Evolutionary conservation across 306 rosid species (phyloP), one percentile per base, ranked within the genome.

Genomic region (Prunus padus): DNA sequence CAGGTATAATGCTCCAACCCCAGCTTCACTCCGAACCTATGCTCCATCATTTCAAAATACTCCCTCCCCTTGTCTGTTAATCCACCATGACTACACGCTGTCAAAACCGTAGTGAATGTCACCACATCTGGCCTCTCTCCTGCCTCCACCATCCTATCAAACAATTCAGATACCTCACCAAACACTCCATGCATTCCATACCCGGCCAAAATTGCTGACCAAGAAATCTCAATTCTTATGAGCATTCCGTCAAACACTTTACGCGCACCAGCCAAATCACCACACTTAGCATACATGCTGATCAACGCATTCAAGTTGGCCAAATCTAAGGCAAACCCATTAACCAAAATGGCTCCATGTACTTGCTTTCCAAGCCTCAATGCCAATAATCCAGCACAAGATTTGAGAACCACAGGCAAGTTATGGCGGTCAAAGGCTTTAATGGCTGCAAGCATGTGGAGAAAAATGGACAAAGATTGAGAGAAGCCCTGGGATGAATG

Each of bases 81-180:
- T 18, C 96, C 91, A 0, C 91, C 91, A 71, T 92, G 97, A 74
- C 97, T 89, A 69, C 96, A 92, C 0, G 88, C 91, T 2, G 77
- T 80, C 79, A 92, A 79, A 66, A 89, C 81, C 0, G 86, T 5
- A 1, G 89, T 92, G 66, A 85, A 88, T 72, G 87, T 81, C 72
- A 84, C 56, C 15, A 67, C 62, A 67, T 92, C 97, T 0, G 92
- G 90, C 82, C 52, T 83, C 77, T 20, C 81, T 23, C 90, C 93
- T 2, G 49, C 90, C 70, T 73, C 85, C 75, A 86, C 65, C 93
- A 92, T 87, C 71, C 74, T 61, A 64, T 82, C 74, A 85, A 92
- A 89, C 82, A 87, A 22, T 52, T 42, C 80, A 84, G 89, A 89
- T 22, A 88, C 93, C 74, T 88, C 84, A 5, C 23, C 52, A 45